phyloP scores from a whole-genome alignment of 139 green algal genomes.

The Volvox reticuliferus region DNA sequence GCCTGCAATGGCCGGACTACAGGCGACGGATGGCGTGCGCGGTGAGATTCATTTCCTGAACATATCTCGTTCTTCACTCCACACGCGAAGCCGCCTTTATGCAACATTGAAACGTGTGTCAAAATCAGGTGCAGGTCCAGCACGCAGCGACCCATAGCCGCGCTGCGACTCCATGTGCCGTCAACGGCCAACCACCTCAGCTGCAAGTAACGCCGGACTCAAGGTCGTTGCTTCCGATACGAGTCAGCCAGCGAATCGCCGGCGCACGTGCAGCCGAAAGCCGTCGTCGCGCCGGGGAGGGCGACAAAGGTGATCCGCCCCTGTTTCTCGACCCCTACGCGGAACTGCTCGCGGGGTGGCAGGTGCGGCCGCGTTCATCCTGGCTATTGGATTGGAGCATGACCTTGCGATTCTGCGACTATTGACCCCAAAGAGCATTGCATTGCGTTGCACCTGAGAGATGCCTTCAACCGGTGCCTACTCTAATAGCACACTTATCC shows the following conservation, averaged over 20 bases:
- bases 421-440: too few species aligned
- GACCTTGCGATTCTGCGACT: too few species aligned
- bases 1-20: too few species aligned
- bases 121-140: not conserved
- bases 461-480: too few species aligned
- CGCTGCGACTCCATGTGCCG: not conserved
- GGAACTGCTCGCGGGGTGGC: conserved; percentile 14
- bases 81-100: too few species aligned
- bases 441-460: too few species aligned
- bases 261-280: not conserved
- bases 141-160: not conserved
- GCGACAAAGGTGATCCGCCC: not conserved
- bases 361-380: not conserved
- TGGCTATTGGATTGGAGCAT: too few species aligned
- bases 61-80: too few species aligned
- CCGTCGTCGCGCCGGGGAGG: not conserved
- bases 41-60: not conserved
- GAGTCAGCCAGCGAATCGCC: conserved; percentile 17
- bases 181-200: not conserved
- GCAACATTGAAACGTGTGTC: too few species aligned
- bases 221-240: not conserved
- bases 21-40: not conserved
- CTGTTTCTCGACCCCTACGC: conserved; percentile 67
- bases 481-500: too few species aligned
- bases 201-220: not conserved